phyloP scores from a whole-genome alignment of 2,329 filamentous ascomycete species.

The Chaetomium sp. region DNA sequence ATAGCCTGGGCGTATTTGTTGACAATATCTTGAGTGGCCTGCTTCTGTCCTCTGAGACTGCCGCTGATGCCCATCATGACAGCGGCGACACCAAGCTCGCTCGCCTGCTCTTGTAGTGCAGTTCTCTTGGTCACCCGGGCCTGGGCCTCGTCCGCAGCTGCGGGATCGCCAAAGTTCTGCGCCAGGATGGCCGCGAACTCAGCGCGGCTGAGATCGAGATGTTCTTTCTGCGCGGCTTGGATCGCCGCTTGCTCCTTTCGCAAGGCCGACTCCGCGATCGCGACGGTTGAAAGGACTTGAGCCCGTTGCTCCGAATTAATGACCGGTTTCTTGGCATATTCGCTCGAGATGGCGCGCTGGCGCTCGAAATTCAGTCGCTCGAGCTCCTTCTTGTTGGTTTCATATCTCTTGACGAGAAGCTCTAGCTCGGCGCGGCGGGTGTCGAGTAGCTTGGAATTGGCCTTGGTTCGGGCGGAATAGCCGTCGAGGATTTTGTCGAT shows the following conservation, averaged over 20 bases:
- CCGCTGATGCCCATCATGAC: conserved; percentile 3
- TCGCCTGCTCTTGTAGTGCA: neutral
- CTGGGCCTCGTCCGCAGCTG: neutral
- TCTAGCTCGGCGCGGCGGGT: neutral
- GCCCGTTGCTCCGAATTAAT: neutral
- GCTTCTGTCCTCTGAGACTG: neutral
- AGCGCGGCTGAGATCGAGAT: neutral
- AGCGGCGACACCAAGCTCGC: neutral
- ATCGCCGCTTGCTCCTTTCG: neutral
- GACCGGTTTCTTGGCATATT: neutral
- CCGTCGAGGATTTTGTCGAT: neutral
- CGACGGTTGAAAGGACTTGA: neutral
- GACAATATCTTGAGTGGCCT: neutral
- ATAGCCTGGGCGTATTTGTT: neutral
- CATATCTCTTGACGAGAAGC: neutral
- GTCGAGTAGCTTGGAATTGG: neutral
- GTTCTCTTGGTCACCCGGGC: neutral
- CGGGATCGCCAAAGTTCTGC: conserved; percentile 3
- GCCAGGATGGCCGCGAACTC: neutral
- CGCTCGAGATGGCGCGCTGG: neutral
- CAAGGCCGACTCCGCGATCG: neutral
- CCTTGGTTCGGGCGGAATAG: conserved; percentile 1
- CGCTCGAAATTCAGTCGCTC: neutral
- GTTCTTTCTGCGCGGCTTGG: neutral
- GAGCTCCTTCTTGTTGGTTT: conserved; percentile 1